Evolutionary conservation across 2,329 filamentous ascomycete species (phyloP), one percentile per base, ranked within the genome.

Genomic region (Colletotrichum sp.): DNA sequence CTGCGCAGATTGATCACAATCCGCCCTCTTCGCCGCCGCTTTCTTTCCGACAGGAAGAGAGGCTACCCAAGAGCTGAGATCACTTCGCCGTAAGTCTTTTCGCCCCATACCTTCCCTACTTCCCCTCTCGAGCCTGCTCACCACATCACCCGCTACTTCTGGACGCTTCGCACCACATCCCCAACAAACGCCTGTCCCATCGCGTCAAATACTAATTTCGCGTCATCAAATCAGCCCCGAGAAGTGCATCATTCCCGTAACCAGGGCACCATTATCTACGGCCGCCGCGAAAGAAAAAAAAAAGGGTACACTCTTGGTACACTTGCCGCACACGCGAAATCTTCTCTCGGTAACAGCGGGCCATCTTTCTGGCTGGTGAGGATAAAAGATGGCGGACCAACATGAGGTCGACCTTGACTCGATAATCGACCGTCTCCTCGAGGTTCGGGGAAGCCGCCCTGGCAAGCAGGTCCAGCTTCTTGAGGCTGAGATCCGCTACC

Each of bases 391-490:
- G 93, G 90, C 90, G 84, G 90, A 92, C 86, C 90, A 92, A 86
- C 89, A 95, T 88, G 96, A 99, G 88, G 95, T 99, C 89, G 96
- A 99, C 89, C 92, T 99, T 89, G 97, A 99, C 88, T 98, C 96
- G 84, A 98, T 99, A 93, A 99, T 99, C 90, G 96, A 99, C 88
- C 93, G 97, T 87, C 92, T 99, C 84, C 91, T 99, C 84, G 97
- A 99, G 89, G 97, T 99, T 85, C 94, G 97, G 88, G 97, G 96
- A 85, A 98, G 96, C 91, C 94, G 97, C 84, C 97, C 97, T 75
- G 97, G 97, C 83, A 99, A 99, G 90, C 97, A 99, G 89, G 97
- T 99, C 72, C 96, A 99, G 89, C 92, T 99, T 80, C 90, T 98
- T 80, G 97, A 99, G 88, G 93, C 95, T 77, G 97, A 99, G 89